A percentile compares a stretch with the other conserved stretches of the same genome.
Evolutionary conservation across 768 basidiomycete genomes (phyloP).

Genomic region (Mycena metata): DNA sequence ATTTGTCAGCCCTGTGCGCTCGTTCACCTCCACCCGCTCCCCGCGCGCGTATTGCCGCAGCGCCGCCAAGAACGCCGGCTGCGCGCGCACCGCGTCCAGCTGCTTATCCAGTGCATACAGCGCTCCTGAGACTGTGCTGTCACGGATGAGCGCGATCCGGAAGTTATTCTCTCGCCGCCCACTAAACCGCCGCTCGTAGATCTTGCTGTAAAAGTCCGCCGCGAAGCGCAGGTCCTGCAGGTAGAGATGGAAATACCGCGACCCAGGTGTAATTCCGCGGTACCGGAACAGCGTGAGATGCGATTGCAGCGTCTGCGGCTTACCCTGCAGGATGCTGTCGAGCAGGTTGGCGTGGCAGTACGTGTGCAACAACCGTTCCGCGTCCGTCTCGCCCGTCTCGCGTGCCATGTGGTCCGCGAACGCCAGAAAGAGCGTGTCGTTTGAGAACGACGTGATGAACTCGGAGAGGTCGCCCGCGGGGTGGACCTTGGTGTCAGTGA

Average conservation of each 20-base stretch:
- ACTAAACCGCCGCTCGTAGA: constrained; percentile 82
- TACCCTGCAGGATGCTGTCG: constrained; percentile 94
- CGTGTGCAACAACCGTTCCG: constrained; percentile 73
- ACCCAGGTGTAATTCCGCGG: constrained; percentile 69
- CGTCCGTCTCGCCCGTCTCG: constrained; percentile 67
- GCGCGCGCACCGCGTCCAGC: constrained; percentile 61
- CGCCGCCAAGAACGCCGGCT: constrained; percentile 56
- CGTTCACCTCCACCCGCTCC: constrained; percentile 52
- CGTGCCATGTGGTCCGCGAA: constrained; percentile 86
- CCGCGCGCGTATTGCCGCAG: constrained; percentile 72
- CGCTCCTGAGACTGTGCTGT: constrained; percentile 77
- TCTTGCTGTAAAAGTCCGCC: constrained; percentile 80
- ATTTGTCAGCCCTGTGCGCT: constrained; percentile 37
- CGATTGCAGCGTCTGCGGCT: constrained; percentile 80
- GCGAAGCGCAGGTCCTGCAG: constrained; percentile 83
- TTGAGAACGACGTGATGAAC: constrained; percentile 90
- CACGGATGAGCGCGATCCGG: constrained; percentile 77
- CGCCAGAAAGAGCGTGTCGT: constrained; percentile 82
- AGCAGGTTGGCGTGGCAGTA: constrained; percentile 84
- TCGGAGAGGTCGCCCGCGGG: constrained; percentile 83
- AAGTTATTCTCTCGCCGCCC: constrained; percentile 76
- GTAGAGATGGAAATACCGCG: constrained; percentile 74
- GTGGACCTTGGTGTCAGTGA: constrained; percentile 74
- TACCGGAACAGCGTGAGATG: constrained; percentile 81
- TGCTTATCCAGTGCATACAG: constrained; percentile 72